Percentiles rank a stretch among this genome's conserved stretches.
These are phyloP conservation scores for Tolypocladium amazonense DNA, from an alignment of 2,329 filamentous ascomycete species.

Conservation along the genomic window DNA sequence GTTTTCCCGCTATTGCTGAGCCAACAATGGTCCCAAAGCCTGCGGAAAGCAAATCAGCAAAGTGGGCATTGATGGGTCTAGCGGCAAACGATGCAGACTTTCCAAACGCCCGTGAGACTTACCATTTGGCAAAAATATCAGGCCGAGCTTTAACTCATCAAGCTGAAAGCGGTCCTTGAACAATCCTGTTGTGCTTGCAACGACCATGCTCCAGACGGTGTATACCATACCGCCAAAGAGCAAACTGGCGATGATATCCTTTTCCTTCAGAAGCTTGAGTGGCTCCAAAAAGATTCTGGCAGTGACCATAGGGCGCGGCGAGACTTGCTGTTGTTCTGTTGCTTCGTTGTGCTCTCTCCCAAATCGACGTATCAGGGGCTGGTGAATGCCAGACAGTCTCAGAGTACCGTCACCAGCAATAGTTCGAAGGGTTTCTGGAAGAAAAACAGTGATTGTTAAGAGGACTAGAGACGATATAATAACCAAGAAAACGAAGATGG, in stretches of 20 bases:
- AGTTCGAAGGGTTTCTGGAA: slow-evolving; percentile 16
- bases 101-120: background rate
- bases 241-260: slow-evolving; percentile 31
- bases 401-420: slow-evolving; percentile 16
- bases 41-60: background rate
- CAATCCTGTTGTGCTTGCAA: slow-evolving; percentile 24
- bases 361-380: slow-evolving; percentile 9
- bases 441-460: slow-evolving; percentile 11
- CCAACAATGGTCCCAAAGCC: slow-evolving; percentile 17
- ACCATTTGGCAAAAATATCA: slow-evolving; percentile 16
- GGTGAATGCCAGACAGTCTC: slow-evolving; percentile 13
- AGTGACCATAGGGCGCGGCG: slow-evolving; percentile 11
- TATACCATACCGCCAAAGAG: slow-evolving; percentile 25
- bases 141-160: slow-evolving; percentile 12
- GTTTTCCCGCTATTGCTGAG: slow-evolving; percentile 26
- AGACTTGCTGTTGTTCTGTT: background rate
- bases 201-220: slow-evolving; percentile 36
- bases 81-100: too few species aligned
- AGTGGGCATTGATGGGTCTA: too few species aligned
- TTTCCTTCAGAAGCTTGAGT: slow-evolving; percentile 26
- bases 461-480: slow-evolving; percentile 10
- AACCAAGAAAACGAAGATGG: slow-evolving; percentile 19
- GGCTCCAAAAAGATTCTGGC: slow-evolving; percentile 22
- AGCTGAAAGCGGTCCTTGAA: slow-evolving; percentile 18
- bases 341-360: background rate